Evolutionary conservation across 495 filamentous ascomycete species (phyloP), one percentile per base, ranked within the genome.

Genomic region (Annulohypoxylon maeteangense): DNA sequence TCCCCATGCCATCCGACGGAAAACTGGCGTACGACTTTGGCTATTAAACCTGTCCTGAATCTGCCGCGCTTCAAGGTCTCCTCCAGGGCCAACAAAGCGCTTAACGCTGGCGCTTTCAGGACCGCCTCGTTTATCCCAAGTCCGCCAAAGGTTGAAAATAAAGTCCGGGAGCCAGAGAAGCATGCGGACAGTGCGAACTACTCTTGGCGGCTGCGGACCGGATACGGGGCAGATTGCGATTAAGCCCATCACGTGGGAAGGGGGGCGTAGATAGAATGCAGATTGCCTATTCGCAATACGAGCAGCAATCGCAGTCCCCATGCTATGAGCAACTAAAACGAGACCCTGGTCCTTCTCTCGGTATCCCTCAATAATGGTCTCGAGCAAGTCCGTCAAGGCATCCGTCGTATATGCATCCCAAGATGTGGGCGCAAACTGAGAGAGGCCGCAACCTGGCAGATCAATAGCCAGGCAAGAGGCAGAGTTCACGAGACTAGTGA

Each of bases 401-500:
- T 92, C 88, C 7, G 90, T 89, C 0, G 87, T 89, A 75, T 97
- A 98, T 22, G 94, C 91, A 48, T 88, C 84, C 93, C 93, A 97
- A 27, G 83, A 75, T 1, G 82, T 88, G 2, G 89, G 90, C 25
- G 82, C 83, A 79, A 94, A 95, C 11, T 84, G 82, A 7, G 93
- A 97, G 5, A 88, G 80, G 29, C 95, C 95, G 67, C 93, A 97
- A 29, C 95, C 95, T 1, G 95, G 95, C 1, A 97, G 81, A 78
- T 98, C 95, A 62, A 98, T 90, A 4, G 92, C 92, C 14, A 98
- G 87, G 73, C 93, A 97, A n/a, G 94, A 90, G 1, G 92, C 92
- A 20, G 94, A 82, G 67, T 96, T 93, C 12, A 91, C 90, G 34
- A 98, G 83, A 77, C 91, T 94, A 1, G 88, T 91, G 11, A 98